A percentile compares a stretch with the other conserved stretches of the same genome.
Conservation (phyloP, 2,329 filamentous ascomycete species). For the Fusarium subtropicale region DNA sequence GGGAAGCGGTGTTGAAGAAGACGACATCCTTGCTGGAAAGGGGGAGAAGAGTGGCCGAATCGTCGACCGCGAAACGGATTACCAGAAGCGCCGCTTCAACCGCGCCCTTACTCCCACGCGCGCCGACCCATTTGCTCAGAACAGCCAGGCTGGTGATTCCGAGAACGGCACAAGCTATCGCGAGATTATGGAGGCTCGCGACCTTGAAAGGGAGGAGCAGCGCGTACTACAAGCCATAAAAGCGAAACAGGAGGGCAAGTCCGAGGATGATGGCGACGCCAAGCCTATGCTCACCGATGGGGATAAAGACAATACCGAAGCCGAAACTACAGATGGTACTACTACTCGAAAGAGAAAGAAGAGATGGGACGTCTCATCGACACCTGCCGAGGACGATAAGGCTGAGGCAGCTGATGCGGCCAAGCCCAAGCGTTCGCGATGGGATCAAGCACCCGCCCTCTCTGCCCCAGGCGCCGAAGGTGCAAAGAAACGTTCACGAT, state of each 20-base stretch:
- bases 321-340: conserved; percentile 73
- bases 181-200: conserved; percentile 89
- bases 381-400: conserved; percentile 64
- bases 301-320: conserved; percentile 79
- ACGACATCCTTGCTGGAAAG: conserved; percentile 85
- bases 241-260: conserved; percentile 72
- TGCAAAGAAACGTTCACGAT: conserved; percentile 83
- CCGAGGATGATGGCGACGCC: conserved; percentile 72
- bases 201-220: conserved; percentile 93
- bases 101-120: conserved; percentile 87
- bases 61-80: conserved; percentile 92
- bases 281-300: conserved; percentile 79
- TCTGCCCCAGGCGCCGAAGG: conserved; percentile 66
- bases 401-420: conserved; percentile 63
- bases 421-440: conserved; percentile 82
- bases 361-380: conserved; percentile 87
- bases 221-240: conserved; percentile 83
- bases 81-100: conserved; percentile 95
- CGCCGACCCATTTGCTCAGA: conserved; percentile 85
- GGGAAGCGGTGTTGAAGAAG: conserved; percentile 87
- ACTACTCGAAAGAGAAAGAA: conserved; percentile 87
- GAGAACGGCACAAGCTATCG: conserved; percentile 85
- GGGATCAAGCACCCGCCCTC: conserved; percentile 82
- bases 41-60: conserved; percentile 92
- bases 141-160: conserved; percentile 73